A percentile compares a stretch with the other conserved stretches of the same genome.
phyloP scores from a whole-genome alignment of 2,329 filamentous ascomycete genomes.

The Cercospora sojina region DNA sequence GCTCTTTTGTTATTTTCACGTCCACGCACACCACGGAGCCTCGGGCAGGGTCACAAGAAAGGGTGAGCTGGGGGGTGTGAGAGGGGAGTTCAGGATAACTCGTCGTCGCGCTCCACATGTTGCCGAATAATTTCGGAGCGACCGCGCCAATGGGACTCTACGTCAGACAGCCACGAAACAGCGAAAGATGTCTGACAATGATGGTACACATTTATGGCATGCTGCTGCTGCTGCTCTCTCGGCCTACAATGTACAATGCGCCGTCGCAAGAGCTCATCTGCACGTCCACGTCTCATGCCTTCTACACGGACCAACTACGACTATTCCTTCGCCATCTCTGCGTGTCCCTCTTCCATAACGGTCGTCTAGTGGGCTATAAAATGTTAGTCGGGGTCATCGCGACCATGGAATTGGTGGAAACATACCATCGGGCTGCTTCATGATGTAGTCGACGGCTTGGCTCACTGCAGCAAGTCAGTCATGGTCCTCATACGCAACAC shows the following conservation, averaged over 20 bases:
- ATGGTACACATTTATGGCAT: slow-evolving; percentile 36
- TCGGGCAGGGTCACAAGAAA: not conserved
- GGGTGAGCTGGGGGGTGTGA: not conserved
- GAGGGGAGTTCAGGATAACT: not conserved
- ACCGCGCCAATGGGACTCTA: not conserved
- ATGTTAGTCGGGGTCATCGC: slow-evolving; percentile 23
- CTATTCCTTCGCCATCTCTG: not conserved
- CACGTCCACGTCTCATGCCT: not conserved
- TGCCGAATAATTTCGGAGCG: not conserved
- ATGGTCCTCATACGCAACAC: not conserved
- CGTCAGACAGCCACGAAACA: not conserved
- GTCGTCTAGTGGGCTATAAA: slow-evolving; percentile 33
- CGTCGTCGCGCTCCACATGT: not conserved
- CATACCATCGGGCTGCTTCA: slow-evolving; percentile 87
- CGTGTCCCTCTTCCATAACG: not conserved
- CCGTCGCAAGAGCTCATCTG: slow-evolving; percentile 4
- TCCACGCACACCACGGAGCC: not conserved
- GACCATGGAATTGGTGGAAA: slow-evolving; percentile 29
- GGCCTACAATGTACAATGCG: slow-evolving; percentile 35
- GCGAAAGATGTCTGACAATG: slow-evolving; percentile 18
- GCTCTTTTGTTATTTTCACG: not conserved
- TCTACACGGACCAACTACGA: not conserved
- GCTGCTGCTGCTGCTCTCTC: slow-evolving; percentile 20
- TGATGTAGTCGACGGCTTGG: slow-evolving; percentile 92
- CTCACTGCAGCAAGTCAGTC: slow-evolving; percentile 63